Percentiles rank a stretch among this genome's conserved stretches.
phyloP scores from a whole-genome alignment of 805 yeast genomes.

The Lipomyces sp. region DNA sequence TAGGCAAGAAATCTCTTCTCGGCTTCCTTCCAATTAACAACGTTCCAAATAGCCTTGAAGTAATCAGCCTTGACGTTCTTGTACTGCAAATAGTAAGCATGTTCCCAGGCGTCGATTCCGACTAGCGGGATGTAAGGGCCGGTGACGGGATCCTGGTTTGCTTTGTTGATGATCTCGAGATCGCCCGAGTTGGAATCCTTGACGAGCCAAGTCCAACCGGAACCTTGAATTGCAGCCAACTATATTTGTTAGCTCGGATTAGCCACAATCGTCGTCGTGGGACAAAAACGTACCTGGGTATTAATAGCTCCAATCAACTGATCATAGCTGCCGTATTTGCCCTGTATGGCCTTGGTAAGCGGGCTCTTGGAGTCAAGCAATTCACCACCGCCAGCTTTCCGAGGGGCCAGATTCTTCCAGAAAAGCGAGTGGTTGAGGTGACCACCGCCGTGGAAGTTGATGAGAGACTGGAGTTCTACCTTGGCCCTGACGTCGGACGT shows the following conservation, averaged over 20 bases:
- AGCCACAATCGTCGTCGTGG: no score
- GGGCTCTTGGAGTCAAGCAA: constrained; percentile 60
- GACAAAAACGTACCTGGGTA: constrained; percentile 39
- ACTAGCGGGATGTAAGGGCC: constrained; percentile 73
- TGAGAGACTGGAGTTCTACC: constrained; percentile 64
- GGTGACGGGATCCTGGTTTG: constrained; percentile 84
- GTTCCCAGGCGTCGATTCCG: constrained; percentile 92
- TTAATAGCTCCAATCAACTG: constrained; percentile 67
- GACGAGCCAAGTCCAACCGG: constrained; percentile 93
- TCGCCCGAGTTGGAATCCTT: constrained; percentile 77
- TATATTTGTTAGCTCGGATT: constrained; percentile 37
- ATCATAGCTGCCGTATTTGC: constrained; percentile 76
- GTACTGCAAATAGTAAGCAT: constrained; percentile 92
- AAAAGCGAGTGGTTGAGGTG: constrained; percentile 81
- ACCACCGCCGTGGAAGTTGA: constrained; percentile 94
- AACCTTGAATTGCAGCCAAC: constrained; percentile 89
- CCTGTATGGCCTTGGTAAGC: constrained; percentile 61
- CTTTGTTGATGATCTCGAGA: constrained; percentile 77
- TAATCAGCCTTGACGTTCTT: constrained; percentile 89
- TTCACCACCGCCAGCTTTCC: constrained; percentile 70
- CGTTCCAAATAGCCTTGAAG: constrained; percentile 93
- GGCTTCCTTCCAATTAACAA: constrained; percentile 91
- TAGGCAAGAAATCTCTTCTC: constrained; percentile 64
- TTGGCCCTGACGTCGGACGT: constrained; percentile 71
- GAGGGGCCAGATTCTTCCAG: constrained; percentile 88